Percentiles rank a stretch among this genome's conserved stretches.
phyloP scores from a whole-genome alignment of 345 rosid species.

The Laguncularia racemosa region DNA sequence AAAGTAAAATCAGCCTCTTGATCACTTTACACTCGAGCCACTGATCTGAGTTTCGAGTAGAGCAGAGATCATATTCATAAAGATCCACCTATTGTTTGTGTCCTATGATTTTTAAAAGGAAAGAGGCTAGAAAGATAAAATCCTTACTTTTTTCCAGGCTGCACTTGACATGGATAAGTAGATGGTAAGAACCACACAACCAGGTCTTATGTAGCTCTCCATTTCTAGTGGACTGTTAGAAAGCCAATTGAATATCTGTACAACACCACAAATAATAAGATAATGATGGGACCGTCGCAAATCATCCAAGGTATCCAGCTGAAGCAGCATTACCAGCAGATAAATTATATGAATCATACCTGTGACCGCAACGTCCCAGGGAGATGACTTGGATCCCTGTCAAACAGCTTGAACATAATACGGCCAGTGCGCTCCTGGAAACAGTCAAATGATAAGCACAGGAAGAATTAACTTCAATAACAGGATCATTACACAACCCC shows the following conservation, averaged over 20 bases:
- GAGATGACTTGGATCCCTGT: constrained; percentile 77
- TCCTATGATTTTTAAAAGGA: constrained; percentile 2
- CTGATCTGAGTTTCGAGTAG: no score
- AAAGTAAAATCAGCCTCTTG: no score
- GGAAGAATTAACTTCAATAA: neutral
- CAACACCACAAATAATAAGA: constrained; percentile 11
- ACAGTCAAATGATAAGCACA: neutral
- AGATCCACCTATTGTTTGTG: no score
- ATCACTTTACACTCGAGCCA: no score
- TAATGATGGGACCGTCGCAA: neutral
- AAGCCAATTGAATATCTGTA: constrained; percentile 81
- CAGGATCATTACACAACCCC: neutral
- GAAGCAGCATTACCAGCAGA: no score
- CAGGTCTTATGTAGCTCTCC: constrained; percentile 97
- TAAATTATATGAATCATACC: constrained; percentile 23
- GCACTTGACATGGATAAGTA: constrained; percentile 66
- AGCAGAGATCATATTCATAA: no score
- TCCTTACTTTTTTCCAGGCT: constrained; percentile 76
- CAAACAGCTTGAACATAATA: constrained; percentile 64
- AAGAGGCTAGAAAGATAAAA: constrained; percentile 1
- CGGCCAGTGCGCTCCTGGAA: constrained; percentile 62
- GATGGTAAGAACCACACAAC: constrained; percentile 75
- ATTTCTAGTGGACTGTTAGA: constrained; percentile 84
- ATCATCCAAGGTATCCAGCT: no score
- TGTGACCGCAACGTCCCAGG: constrained; percentile 58